Conservation (phyloP, 2,329 filamentous ascomycete species). For the Pseudocercospora macadamiae region DNA sequence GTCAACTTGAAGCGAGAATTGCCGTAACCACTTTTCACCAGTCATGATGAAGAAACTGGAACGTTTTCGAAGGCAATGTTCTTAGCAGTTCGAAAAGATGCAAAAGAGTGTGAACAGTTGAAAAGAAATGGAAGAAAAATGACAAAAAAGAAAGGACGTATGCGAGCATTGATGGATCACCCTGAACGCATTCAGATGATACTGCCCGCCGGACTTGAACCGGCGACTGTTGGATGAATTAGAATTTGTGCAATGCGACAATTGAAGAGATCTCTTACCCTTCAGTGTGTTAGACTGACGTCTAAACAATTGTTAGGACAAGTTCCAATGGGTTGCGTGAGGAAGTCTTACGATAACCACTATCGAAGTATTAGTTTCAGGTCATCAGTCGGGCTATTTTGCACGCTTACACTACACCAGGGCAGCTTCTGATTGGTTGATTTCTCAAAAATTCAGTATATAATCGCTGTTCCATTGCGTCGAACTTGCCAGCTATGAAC, state of each 20-base stretch:
- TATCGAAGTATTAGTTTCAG: too few species aligned
- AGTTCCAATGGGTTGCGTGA: background rate
- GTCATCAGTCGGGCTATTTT: too few species aligned
- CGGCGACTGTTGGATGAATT: too few species aligned
- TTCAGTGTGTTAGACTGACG: conserved; percentile 10
- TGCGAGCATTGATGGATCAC: background rate
- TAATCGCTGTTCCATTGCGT: too few species aligned
- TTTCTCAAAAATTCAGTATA: background rate
- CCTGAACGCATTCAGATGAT: background rate
- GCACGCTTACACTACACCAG: background rate
- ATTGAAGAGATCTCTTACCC: too few species aligned
- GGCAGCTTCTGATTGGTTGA: background rate
- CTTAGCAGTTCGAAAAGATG: background rate
- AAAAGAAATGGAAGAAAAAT: background rate
- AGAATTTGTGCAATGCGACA: too few species aligned
- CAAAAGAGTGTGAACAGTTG: background rate
- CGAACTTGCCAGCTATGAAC: too few species aligned
- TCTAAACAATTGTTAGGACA: background rate
- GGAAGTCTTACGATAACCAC: background rate
- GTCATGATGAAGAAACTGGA: too few species aligned
- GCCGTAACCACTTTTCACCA: too few species aligned
- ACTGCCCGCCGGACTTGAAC: conserved; percentile 4
- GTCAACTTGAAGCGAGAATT: too few species aligned
- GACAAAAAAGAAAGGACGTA: background rate
- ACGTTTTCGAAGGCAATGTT: too few species aligned